phyloP scores from a whole-genome alignment of 768 basidiomycete species.

The Symmetrospora coprosmae region DNA sequence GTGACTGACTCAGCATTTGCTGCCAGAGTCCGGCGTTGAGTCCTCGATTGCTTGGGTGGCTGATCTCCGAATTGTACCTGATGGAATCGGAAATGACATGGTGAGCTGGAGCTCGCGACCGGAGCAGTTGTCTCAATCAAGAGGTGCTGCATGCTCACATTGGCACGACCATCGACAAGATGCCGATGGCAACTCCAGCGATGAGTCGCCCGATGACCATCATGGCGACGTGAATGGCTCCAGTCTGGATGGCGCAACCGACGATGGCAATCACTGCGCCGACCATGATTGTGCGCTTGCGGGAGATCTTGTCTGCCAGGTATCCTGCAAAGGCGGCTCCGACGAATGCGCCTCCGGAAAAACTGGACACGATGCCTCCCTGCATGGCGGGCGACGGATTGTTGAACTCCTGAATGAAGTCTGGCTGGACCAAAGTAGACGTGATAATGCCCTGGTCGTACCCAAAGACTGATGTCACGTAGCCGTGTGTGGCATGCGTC shows the following conservation, averaged over 20 bases:
- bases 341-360: not conserved
- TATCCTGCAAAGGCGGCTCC: not conserved
- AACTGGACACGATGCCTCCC: too few relatives aligned
- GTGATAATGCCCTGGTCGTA: too few relatives aligned
- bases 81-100: constrained; percentile 6
- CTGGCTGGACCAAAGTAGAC: too few relatives aligned
- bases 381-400: too few relatives aligned
- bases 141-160: too few relatives aligned
- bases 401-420: too few relatives aligned
- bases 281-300: not conserved
- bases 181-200: not conserved
- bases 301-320: not conserved
- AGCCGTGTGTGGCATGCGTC: too few relatives aligned
- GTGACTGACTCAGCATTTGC: constrained; percentile 29
- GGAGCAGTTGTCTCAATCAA: not conserved
- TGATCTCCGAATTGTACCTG: constrained; percentile 12
- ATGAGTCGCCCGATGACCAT: not conserved
- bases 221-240: constrained; percentile 1
- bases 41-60: constrained; percentile 2
- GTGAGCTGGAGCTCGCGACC: not conserved
- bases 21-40: not conserved
- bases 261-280: not conserved
- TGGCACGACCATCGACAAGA: too few relatives aligned
- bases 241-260: constrained; percentile 1
- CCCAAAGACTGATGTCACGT: too few relatives aligned